Evolutionary conservation across 1,139 yeast genomes (phyloP), one percentile per base, ranked within the genome.

Genomic region (Pichia sp.): DNA sequence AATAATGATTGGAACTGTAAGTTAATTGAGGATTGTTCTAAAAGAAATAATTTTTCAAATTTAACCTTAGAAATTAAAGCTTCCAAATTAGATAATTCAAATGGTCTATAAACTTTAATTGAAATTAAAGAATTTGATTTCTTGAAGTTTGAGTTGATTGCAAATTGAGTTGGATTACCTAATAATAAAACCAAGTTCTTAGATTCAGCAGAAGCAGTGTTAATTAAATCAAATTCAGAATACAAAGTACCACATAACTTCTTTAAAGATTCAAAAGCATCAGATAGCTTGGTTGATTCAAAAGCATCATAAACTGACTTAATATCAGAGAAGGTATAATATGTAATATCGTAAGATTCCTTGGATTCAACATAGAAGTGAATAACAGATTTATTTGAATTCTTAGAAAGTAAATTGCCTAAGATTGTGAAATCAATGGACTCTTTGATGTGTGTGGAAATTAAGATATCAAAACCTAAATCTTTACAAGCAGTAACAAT

Each of bases 91-190:
- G 67, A 65, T 46, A 82, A 67, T 53, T 75, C 69, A 70, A 88
- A 85, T 15, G 96, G 96, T 59, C 85, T 75, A 68, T 83, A 84
- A 27, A 79, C 75, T 39, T 83, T 78, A 43, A 86, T 71, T 7
- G 79, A 69, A 37, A 85, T 67, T 39, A 85, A 61, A 27, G 82
- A 77, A 35, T 76, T 73, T 13, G 75, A 69, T 6, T 69, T 61
- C 16, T 44, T 45, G 16, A 50, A 50, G 7, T 68, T 57, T 42
- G 82, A 68, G 7, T 72, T 73, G 7, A 71, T 68, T 32, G 42
- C 27, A 7, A 60, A 48, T 13, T 35, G 27, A 6, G 70, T 68
- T 40, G 77, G 68, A 49, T 79, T 74, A 48, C 94, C 92, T 56
- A 86, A 73, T 49, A 79, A 71, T 18, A 87, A 73, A 53, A 77